phyloP scores from a whole-genome alignment of 23 red algal species.

The Gracilaria vermiculophylla region DNA sequence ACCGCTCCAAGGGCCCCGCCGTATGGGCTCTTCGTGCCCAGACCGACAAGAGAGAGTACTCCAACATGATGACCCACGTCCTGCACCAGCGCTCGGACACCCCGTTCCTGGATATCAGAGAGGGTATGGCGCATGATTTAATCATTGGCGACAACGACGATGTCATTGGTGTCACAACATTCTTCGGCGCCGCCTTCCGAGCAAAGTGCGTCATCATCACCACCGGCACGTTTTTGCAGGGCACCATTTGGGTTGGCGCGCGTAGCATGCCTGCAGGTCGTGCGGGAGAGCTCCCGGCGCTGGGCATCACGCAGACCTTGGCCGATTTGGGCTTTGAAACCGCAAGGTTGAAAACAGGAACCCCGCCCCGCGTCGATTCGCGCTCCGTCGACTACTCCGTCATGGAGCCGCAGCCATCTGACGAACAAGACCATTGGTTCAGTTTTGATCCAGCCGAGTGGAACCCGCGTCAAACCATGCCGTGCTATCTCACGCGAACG shows the following conservation, averaged over 20 bases:
- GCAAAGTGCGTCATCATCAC: slow-evolving; percentile 82
- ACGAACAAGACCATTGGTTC: slow-evolving; percentile 97
- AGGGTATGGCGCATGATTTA: slow-evolving; percentile 97
- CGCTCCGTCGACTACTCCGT: slow-evolving; percentile 78
- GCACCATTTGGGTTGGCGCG: slow-evolving; percentile 96
- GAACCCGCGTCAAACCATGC: slow-evolving; percentile 74
- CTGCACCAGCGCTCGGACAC: slow-evolving; percentile 46
- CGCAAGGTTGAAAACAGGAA: slow-evolving; percentile 94
- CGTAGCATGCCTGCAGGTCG: slow-evolving; percentile 95
- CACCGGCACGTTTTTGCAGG: slow-evolving; percentile 95
- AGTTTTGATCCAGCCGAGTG: slow-evolving; percentile 95
- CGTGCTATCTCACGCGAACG: slow-evolving; percentile 96
- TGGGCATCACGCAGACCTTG: slow-evolving; percentile 91
- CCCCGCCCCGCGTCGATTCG: slow-evolving; percentile 88
- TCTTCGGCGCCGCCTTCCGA: slow-evolving; percentile 84
- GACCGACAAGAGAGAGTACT: slow-evolving; percentile 98
- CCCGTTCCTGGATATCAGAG: slow-evolving; percentile 78
- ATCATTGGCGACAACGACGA: slow-evolving; percentile 76
- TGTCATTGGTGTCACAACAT: slow-evolving; percentile 79
- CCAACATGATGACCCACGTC: slow-evolving; percentile 83
- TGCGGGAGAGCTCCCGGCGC: slow-evolving; percentile 84
- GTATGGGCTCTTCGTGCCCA: slow-evolving; percentile 98
- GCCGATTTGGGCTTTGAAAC: slow-evolving; percentile 88
- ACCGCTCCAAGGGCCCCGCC: slow-evolving; percentile 93
- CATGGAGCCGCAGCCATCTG: slow-evolving; percentile 89